A percentile compares a stretch with the other conserved stretches of the same genome.
Evolutionary conservation across 108 stramenopile species (phyloP).

Genomic region (Nitzschia sp.): DNA sequence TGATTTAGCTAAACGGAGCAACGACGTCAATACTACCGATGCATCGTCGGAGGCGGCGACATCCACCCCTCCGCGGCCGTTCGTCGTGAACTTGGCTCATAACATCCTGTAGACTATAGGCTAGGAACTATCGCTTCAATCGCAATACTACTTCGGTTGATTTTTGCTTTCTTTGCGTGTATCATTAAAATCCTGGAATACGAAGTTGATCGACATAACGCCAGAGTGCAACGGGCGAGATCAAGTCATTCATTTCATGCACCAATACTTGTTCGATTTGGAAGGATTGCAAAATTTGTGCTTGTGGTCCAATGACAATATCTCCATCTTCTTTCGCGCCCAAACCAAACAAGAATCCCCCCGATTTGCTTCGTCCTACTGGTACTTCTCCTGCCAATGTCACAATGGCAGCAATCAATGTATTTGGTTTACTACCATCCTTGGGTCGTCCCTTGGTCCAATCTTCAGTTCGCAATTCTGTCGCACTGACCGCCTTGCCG

Average conservation of each 20-base stretch:
- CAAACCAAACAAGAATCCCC: constrained; percentile 81
- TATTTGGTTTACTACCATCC: constrained; percentile 33
- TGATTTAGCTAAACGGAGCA: too few species aligned
- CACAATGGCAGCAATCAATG: constrained; percentile 60
- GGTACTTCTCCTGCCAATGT: constrained; percentile 71
- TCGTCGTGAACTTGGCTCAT: too few species aligned
- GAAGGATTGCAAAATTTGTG: constrained; percentile 58
- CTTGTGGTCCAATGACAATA: constrained; percentile 47
- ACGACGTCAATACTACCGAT: too few species aligned
- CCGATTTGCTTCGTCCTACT: constrained; percentile 54
- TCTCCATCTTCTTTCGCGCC: constrained; percentile 82
- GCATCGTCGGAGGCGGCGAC: too few species aligned
- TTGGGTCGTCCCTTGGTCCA: constrained; percentile 39
- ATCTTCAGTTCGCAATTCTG: constrained; percentile 47
- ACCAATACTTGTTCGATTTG: constrained; percentile 55
- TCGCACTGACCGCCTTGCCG: constrained; percentile 54
- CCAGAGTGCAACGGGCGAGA: constrained; percentile 73
- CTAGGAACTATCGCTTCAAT: too few species aligned
- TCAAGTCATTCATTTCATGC: constrained; percentile 73
- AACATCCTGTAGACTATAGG: too few species aligned
- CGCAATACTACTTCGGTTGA: too few species aligned
- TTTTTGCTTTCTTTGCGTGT: too few species aligned
- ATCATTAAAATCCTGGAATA: constrained; percentile 39
- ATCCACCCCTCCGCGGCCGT: too few species aligned
- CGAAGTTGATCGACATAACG: constrained; percentile 78